Evolutionary conservation across 306 rosid species (phyloP), one percentile per base, ranked within the genome.

Genomic region (Vigna nakashimae): DNA sequence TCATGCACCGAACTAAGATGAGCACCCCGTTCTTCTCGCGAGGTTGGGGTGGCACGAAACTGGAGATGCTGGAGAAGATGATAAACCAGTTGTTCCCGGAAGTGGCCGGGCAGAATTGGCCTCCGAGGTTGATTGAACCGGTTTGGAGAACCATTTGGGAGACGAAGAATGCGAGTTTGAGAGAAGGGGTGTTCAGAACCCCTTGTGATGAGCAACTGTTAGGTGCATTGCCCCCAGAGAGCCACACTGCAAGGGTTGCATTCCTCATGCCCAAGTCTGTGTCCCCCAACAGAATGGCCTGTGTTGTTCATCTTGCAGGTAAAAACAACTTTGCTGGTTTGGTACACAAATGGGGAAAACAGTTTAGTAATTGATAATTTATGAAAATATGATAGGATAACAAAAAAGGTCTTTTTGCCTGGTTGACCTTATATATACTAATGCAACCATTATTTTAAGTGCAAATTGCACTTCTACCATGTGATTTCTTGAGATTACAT

Each of bases 231-330:
- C 98, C 98, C 59, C 93, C 98, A 56, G 98, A 95, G 89, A 83
- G 98, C 85, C 98, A 84, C 76, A 87, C 51, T 86, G 98, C 91
- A 16, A 87, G 96, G 86, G 98, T 95, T 86, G 97, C 97, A 6
- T 91, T 95, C 76, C 96, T 95, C 20, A 76, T 79, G 79, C 97
- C 98, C 0, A 95, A 92, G 66, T 74, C 32, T 12, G 92, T 91
- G 15, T 91, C 98, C 0, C 85, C 92, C 6, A 87, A 85, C 65
- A 87, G 71, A 71, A 88, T 95, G 98, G 88, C 98, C 4, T 95
- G 98, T 59, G 97, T 95, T 16, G 87, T 95, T 88, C 98, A 92
- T 84, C 95, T 95, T 79, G 98, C 98, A 84, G 98, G 98, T 94
- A 89, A 36, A 0, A 3, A 3, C 50, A 45, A 45, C 16, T 12